A percentile compares a stretch with the other conserved stretches of the same genome.
These are phyloP conservation scores for Lizonia empirigonia DNA, from an alignment of 2,329 filamentous ascomycete species.

Conservation along the genomic window DNA sequence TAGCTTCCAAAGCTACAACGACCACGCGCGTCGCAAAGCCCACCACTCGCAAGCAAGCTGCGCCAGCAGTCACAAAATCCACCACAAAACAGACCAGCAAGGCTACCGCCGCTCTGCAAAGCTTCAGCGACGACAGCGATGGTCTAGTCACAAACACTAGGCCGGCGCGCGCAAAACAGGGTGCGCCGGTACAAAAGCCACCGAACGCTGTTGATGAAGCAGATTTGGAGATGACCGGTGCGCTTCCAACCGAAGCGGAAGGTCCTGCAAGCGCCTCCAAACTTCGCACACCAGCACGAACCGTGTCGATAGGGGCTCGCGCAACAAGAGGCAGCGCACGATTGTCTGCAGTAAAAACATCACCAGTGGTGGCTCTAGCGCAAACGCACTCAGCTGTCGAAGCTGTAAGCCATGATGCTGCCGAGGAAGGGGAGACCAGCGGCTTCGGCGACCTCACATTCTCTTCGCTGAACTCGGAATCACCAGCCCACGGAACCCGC, in stretches of 20 bases:
- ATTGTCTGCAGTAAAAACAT: conserved; percentile 22
- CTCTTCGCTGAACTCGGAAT: conserved; percentile 42
- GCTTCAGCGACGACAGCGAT: conserved; percentile 47
- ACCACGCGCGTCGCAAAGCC: conserved; percentile 39
- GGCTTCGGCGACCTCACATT: conserved; percentile 44
- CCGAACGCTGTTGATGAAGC: conserved; percentile 27
- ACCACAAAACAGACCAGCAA: conserved; percentile 25
- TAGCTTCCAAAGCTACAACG: conserved; percentile 34
- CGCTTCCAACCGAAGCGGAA: conserved; percentile 31
- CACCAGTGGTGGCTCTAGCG: conserved; percentile 11
- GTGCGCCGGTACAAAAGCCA: conserved; percentile 26
- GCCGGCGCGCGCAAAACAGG: conserved; percentile 28
- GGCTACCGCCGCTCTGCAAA: conserved; percentile 22
- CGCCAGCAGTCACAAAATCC: conserved; percentile 24
- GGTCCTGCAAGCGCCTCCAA: conserved; percentile 10
- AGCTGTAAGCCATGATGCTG: conserved; percentile 14
- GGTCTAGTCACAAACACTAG: conserved; percentile 40
- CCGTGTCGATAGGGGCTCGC: conserved; percentile 23
- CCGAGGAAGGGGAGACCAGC: conserved; percentile 33
- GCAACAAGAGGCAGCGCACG: conserved; percentile 27
- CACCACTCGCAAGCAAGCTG: conserved; percentile 27
- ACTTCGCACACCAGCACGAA: conserved; percentile 29
- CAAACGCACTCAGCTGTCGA: conserved; percentile 6
- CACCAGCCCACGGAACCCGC: conserved; percentile 43
- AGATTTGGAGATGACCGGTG: conserved; percentile 46